Evolutionary conservation across 2,329 filamentous ascomycete genomes (phyloP), one percentile per base, ranked within the genome.

Genomic region (Penicillium sp.): DNA sequence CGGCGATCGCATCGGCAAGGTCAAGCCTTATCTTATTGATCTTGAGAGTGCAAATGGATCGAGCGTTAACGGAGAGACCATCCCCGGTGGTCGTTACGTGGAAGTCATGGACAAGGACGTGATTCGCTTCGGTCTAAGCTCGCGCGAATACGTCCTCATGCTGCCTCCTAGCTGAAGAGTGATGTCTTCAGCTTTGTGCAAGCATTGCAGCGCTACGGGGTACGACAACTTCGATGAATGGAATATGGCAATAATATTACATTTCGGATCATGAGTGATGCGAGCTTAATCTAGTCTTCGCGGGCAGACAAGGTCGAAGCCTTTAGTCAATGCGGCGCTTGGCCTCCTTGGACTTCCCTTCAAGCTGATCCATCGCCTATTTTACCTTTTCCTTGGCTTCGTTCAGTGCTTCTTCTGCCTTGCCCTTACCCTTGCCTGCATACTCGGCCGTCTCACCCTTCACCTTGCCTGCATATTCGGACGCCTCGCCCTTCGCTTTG

Each of bases 111-210:
- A 94, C 71, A 92, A 91, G 75, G 94, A 99, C 72, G 85, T 99
- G 69, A 72, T 99, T 55, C 85, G 85, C 68, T 95, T 99, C 75
- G 94, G 92, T 10, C 82, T 89, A 56, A 96, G 91, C 69, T 88
- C 89, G 56, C 84, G 91, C 65, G 94, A 99, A 75, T 99, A 97
- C 72, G 91, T 99, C n/a, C 73, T 97, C 56, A 94, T 97, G 90
- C 81, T 97, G 55, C 82, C 84, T 31, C 73, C 71, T 34, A 63
- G 60, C 32, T 67, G 55, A 58, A n/a, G n/a, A n/a, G 34, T 4
- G 39, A 4, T 0, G 2, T 16, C 21, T 9, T 23, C 9, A 32
- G 21, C 9, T 6, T 1, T 8, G 23, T 12, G 21, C 27, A 21
- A 35, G 15, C 21, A 21, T 39, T 41, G 39, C 27, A 42, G 21